These are phyloP conservation scores for Aspergillus sp. DNA, from an alignment of 2,329 filamentous ascomycete genomes.

Conservation along the genomic window DNA sequence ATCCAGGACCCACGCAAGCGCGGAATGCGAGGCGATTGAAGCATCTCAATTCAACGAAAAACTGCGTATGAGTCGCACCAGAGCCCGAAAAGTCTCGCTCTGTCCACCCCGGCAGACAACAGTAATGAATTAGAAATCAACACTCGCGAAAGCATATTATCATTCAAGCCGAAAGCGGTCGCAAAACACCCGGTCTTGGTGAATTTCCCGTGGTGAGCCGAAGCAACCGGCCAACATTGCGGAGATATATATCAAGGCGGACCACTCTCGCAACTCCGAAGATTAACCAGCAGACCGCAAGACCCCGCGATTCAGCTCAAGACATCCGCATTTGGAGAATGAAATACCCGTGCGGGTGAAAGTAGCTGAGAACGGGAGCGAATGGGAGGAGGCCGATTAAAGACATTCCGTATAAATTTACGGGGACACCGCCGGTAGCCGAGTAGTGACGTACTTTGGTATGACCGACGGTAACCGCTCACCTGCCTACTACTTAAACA, in stretches of 20 bases:
- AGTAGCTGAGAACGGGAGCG: background rate
- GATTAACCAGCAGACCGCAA: background rate
- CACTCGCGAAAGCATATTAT: background rate
- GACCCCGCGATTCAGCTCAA: background rate
- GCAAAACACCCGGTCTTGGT: background rate
- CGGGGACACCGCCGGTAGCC: slow-evolving; percentile 2
- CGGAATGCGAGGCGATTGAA: too few relatives aligned
- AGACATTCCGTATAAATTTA: background rate
- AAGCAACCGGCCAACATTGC: background rate
- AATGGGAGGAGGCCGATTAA: background rate
- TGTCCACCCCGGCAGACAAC: too few relatives aligned
- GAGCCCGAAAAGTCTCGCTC: too few relatives aligned
- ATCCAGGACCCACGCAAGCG: too few relatives aligned
- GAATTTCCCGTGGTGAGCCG: background rate
- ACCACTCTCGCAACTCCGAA: background rate
- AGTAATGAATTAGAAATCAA: too few relatives aligned
- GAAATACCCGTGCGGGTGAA: background rate
- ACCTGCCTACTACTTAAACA: background rate
- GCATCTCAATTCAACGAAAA: too few relatives aligned
- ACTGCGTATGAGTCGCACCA: too few relatives aligned
- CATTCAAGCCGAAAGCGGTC: background rate
- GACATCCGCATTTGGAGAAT: background rate
- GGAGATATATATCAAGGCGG: background rate
- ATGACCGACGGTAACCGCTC: background rate
- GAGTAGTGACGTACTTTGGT: slow-evolving; percentile 1